Evolutionary conservation across 305 asterid species (phyloP).

Genomic region (Fraxinus paxiana): DNA sequence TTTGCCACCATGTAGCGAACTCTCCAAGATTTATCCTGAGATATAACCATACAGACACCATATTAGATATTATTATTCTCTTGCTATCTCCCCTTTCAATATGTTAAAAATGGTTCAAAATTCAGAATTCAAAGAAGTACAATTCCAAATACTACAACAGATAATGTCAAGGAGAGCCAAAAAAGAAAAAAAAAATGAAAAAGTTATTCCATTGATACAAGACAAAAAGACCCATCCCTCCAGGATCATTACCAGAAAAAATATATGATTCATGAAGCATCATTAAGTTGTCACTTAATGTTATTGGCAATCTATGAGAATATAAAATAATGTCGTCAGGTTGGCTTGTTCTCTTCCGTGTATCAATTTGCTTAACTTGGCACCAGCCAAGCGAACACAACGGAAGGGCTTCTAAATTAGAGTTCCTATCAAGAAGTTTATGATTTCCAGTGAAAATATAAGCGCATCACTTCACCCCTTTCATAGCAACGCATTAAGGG

Average conservation of each 20-base stretch:
- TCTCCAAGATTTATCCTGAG: slow-evolving; percentile 86
- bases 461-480: background rate
- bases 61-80: background rate
- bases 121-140: no score
- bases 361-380: background rate
- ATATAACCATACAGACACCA: background rate
- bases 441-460: background rate
- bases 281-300: background rate
- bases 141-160: no score
- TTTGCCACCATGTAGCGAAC: slow-evolving; percentile 84
- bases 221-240: background rate
- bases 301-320: background rate
- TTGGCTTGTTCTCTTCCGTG: background rate
- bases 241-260: background rate
- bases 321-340: background rate
- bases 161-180: no score
- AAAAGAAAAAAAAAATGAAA: no score
- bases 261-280: background rate
- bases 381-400: background rate
- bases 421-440: background rate
- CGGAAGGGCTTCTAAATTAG: background rate
- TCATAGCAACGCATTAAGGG: background rate
- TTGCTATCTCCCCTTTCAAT: background rate
- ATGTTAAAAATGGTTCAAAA: background rate
- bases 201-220: background rate